A percentile compares a stretch with the other conserved stretches of the same genome.
Evolutionary conservation across 352 stramenopile species (phyloP).

Genomic region (Globisporangium carolinianum): DNA sequence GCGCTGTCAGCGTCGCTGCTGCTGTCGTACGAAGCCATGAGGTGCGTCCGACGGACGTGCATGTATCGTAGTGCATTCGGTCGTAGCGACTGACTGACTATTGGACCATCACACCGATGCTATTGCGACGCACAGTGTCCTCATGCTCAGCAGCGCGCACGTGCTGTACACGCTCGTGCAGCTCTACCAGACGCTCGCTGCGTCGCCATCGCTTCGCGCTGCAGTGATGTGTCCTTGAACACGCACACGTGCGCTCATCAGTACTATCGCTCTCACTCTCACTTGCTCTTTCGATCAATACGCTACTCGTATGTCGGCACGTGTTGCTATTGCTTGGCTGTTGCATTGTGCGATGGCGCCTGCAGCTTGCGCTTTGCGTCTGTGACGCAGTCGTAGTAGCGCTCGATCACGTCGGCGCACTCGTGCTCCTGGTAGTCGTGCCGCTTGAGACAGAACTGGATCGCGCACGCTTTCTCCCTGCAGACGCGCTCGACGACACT

Average conservation of each 20-base stretch:
- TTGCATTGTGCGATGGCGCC: slow-evolving; percentile 7
- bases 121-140: slow-evolving; percentile 12
- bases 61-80: neutral
- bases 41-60: slow-evolving; percentile 13
- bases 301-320: too few species aligned
- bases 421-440: slow-evolving; percentile 65
- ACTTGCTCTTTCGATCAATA: neutral
- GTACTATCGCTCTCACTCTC: neutral
- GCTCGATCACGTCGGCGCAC: slow-evolving; percentile 51
- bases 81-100: neutral
- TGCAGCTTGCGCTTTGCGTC: slow-evolving; percentile 19
- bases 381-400: slow-evolving; percentile 70
- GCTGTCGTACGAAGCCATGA: slow-evolving; percentile 35
- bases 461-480: slow-evolving; percentile 70
- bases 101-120: neutral
- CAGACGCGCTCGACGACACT: slow-evolving; percentile 50
- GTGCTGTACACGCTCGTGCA: slow-evolving; percentile 33
- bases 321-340: slow-evolving; percentile 6
- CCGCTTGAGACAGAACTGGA: slow-evolving; percentile 78
- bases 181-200: slow-evolving; percentile 20
- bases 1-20: slow-evolving; percentile 17
- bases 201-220: neutral
- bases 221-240: neutral
- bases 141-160: slow-evolving; percentile 42
- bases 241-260: neutral